Evolutionary conservation across 805 yeast species (phyloP), one percentile per base, ranked within the genome.

Genomic region (Saccharomyces mikatae): DNA sequence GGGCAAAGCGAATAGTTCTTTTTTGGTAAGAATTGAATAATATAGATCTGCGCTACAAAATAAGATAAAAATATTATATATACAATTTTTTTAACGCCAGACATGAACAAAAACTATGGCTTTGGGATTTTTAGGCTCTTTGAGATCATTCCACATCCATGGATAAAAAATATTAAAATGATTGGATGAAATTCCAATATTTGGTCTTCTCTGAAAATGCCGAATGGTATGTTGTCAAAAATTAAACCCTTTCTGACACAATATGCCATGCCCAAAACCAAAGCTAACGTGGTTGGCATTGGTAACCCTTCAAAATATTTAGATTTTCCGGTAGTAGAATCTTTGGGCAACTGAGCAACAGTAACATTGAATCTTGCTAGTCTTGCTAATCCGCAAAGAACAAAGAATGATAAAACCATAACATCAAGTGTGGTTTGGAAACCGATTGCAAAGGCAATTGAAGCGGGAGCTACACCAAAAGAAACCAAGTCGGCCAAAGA

Each of bases 271-370:
- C 82, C 66, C 1, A 74, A 75, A 17, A 94, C 96, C 68, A 92
- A 77, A 50, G 79, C 74, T 60, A 94, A 76, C 41, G 95, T 84
- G 1, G 96, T 83, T 54, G 99, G 99, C 60, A 94, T 90, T 10
- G 99, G 99, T 52, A 94, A 80, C 3, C 99, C 99, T 75, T 94
- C 99, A 70, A 94, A 94, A 73, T 83, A 92, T 67, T 87, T 84
- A 32, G 94, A 81, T 73, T 91, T 91, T 21, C 99, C 99, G 21
- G 79, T 71, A 53, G 79, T 74, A 17, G 44, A 36, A 69, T 91
- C 97, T 73, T 92, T 92, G 51, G 99, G 98, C 55, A 94, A 80
- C 57, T 89, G 87, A 50, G 91, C 86, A 6, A 94, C 96, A 1
- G 97, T 89, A 52, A 94, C 96, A 65, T 94, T 94, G 73, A 90